Evolutionary conservation across 2,329 filamentous ascomycete genomes (phyloP), one percentile per base, ranked within the genome.

Genomic region (Alternaria sp.): DNA sequence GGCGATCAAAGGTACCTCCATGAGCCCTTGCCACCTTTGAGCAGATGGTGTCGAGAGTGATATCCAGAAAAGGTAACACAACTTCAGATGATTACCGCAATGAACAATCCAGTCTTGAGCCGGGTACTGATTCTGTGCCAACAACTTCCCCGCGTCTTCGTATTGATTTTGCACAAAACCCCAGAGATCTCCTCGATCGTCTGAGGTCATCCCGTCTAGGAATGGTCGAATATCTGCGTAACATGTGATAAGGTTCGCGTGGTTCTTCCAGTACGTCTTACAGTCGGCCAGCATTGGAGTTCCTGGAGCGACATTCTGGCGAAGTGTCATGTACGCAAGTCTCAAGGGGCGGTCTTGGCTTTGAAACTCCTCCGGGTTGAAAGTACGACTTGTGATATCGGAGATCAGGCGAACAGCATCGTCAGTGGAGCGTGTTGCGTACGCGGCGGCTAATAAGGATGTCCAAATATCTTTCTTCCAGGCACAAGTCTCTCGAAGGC

Each of bases 171-270:
- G 68, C 30, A 12, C 28, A 52, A 49, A 64, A 47, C 6, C 11
- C 21, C 4, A 66, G 66, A 62, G 77, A 72, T 2, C 64, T 32
- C 17, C 25, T 49, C 46, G 69, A 59, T 15, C 73, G 43, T n/a
- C 65, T 55, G 12, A 51, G 25, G 7, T 55, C 44, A 32, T 77
- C 30, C 23, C 46, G 46, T 72, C 61, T 2, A 78, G 66, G 46
- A 72, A 71, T 6, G 44, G 69, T 21, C 69, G 66, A 4, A 79
- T 65, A 54, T 79, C 77, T 9, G 64, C 59, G 47, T 75, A 79
- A 61, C 76, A 78, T 19, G 59, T 67, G 5, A 68, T 67, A 11
- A 69, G 59, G 15, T 56, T 62, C 9, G 65, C 67, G 47, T 73
- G 67, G 2, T 69, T 49, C 21, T 66, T 28, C 68, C 70, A 77